These are phyloP conservation scores for Nicotiana sylvestris DNA, from an alignment of 257 asterid species.

Conservation along the genomic window DNA sequence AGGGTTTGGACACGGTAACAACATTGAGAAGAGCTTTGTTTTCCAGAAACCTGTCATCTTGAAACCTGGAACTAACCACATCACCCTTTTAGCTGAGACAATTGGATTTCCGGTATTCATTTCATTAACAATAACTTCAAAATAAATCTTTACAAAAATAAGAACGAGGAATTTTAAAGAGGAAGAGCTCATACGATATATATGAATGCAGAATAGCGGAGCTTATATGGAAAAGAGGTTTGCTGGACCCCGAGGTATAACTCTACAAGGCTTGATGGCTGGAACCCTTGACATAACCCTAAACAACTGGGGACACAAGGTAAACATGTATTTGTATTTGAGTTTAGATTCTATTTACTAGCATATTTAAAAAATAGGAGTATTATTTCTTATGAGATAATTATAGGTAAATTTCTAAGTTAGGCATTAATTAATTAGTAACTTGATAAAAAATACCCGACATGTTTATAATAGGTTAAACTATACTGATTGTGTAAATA, in stretches of 20 bases:
- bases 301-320: slow-evolving; percentile 75
- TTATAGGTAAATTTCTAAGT: too few relatives aligned
- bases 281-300: slow-evolving; percentile 77
- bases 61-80: slow-evolving; percentile 52
- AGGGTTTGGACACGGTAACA: slow-evolving; percentile 89
- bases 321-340: background rate
- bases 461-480: too few relatives aligned
- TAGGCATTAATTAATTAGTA: too few relatives aligned
- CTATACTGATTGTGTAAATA: too few relatives aligned
- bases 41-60: slow-evolving; percentile 45
- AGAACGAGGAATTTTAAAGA: too few relatives aligned
- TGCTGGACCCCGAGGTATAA: slow-evolving; percentile 75
- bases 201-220: slow-evolving; percentile 71
- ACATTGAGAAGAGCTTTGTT: slow-evolving; percentile 70
- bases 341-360: too few relatives aligned
- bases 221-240: slow-evolving; percentile 93
- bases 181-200: too few relatives aligned
- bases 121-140: too few relatives aligned
- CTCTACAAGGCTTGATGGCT: slow-evolving; percentile 74
- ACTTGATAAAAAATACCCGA: too few relatives aligned
- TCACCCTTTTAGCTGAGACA: slow-evolving; percentile 59
- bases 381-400: too few relatives aligned
- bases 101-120: slow-evolving; percentile 75
- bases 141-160: too few relatives aligned
- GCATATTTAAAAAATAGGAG: too few relatives aligned